A percentile compares a stretch with the other conserved stretches of the same genome.
Evolutionary conservation across 441 rosid species (phyloP).

Genomic region (Pelargonium exstipulatum): DNA sequence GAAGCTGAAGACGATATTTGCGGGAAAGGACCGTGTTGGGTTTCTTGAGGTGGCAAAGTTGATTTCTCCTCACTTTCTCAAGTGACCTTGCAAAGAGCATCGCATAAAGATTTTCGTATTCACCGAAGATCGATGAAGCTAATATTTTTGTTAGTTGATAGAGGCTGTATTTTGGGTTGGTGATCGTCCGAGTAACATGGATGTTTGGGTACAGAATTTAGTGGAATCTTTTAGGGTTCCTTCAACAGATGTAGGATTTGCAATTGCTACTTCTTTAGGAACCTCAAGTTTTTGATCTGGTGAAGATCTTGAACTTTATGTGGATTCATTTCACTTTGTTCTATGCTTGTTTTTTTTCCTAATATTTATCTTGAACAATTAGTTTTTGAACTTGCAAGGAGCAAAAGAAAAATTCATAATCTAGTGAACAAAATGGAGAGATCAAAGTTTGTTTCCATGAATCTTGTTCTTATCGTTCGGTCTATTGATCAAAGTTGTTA

Average conservation of each 20-base stretch:
- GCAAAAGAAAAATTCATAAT: too few species aligned
- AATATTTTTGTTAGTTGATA: too few species aligned
- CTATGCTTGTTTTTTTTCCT: background rate
- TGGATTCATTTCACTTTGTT: background rate
- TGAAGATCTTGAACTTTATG: background rate
- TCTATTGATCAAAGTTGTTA: too few species aligned
- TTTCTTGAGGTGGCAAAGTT: slow-evolving; percentile 79
- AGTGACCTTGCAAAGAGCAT: slow-evolving; percentile 15
- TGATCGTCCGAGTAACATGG: background rate
- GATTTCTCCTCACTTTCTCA: slow-evolving; percentile 76
- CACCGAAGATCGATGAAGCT: background rate
- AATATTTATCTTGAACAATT: too few species aligned
- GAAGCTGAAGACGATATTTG: slow-evolving; percentile 85
- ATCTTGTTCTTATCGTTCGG: too few species aligned
- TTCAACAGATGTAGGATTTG: background rate
- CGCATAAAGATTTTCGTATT: too few species aligned
- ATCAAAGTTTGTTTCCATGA: too few species aligned
- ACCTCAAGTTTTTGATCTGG: background rate
- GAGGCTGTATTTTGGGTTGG: background rate
- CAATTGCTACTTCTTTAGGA: background rate
- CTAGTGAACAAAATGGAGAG: too few species aligned
- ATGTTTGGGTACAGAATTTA: background rate
- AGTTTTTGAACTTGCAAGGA: too few species aligned
- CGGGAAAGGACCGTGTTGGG: slow-evolving; percentile 68
- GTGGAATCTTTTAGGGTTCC: background rate